Evolutionary conservation across 352 stramenopile genomes (phyloP), one percentile per base, ranked within the genome.

Genomic region (Nothophytophthora sp.): DNA sequence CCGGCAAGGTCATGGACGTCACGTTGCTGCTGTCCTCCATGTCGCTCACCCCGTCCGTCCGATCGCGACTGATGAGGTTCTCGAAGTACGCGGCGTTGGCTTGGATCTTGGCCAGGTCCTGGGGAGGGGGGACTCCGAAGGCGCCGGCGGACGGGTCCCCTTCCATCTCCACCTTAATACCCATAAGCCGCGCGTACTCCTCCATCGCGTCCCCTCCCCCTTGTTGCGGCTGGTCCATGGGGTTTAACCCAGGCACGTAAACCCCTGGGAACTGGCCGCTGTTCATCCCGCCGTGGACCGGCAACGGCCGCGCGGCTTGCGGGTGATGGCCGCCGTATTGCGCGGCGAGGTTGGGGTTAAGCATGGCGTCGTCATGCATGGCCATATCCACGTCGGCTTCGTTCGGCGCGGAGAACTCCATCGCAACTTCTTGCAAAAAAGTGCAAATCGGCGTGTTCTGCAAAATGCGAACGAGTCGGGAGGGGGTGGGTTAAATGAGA

Each of bases 11-110:
- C 76, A 87, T 81, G 29, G 73, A 84, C 38, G 70, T 86, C 24
- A 76, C 55, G 42, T 87, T 79, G 23, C 67, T 62, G n/a, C 63
- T 58, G 25, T 83, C 66, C 13, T 78, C 64, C 60, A 83, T 63
- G 15, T 33, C 29, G 29, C 5, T 55, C 42, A 63, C 53, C 11
- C 55, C 57, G 7, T 67, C 63, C 23, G 64, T 67, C n/a, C 73
- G 76, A 50, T 84, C 72, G 23, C 77, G 76, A 13, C 50, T 72
- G 42, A 90, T 86, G 23, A 90, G 58, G 43, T 84, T 87, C 24
- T 92, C 82, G 55, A 92, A 90, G 63, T 88, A 90, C 6, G 75
- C 75, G n/a, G 80, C 77, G 44, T 94, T 91, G 11, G 76, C 74
- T 33, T 94, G 83, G 58, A 88, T 81, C 73, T 90, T 87, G 46